Conservation (phyloP, 2,329 filamentous ascomycete species). For the Graphiopsis chlorocephala region DNA sequence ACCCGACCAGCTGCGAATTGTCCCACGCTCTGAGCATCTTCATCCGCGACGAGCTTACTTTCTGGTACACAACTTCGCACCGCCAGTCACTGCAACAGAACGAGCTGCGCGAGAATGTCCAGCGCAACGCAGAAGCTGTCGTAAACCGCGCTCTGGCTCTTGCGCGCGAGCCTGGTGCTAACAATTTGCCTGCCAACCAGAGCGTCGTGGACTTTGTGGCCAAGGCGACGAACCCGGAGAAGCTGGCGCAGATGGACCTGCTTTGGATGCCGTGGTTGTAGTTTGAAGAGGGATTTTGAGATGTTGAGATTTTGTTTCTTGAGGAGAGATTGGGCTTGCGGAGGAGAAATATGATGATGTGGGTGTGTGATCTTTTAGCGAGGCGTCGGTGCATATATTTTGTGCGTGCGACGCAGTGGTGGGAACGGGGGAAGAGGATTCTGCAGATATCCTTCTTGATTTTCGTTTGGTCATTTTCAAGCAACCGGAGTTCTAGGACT, state of each 20-base stretch:
- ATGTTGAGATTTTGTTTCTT: neutral
- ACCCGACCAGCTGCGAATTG: constrained; percentile 59
- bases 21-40: constrained; percentile 93
- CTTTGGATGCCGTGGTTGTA: constrained; percentile 97
- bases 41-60: constrained; percentile 95
- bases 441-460: neutral
- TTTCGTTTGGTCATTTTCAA: neutral
- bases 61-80: constrained; percentile 86
- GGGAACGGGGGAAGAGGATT: neutral
- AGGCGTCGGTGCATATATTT: neutral
- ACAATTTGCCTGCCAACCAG: constrained; percentile 87
- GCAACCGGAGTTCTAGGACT: neutral
- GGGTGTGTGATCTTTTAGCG: neutral
- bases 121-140: constrained; percentile 83
- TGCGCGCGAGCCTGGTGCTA: constrained; percentile 59
- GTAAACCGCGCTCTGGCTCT: constrained; percentile 86
- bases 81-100: constrained; percentile 62
- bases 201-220: constrained; percentile 92
- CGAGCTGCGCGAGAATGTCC: constrained; percentile 74
- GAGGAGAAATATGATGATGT: neutral
- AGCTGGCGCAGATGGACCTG: constrained; percentile 82
- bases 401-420: neutral
- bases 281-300: neutral
- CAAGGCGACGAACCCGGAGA: constrained; percentile 88
- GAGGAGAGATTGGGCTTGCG: neutral